Percentiles rank a stretch among this genome's conserved stretches.
These are phyloP conservation scores for Arxiozyma bovina DNA, from an alignment of 1,139 yeast genomes.

Conservation along the genomic window DNA sequence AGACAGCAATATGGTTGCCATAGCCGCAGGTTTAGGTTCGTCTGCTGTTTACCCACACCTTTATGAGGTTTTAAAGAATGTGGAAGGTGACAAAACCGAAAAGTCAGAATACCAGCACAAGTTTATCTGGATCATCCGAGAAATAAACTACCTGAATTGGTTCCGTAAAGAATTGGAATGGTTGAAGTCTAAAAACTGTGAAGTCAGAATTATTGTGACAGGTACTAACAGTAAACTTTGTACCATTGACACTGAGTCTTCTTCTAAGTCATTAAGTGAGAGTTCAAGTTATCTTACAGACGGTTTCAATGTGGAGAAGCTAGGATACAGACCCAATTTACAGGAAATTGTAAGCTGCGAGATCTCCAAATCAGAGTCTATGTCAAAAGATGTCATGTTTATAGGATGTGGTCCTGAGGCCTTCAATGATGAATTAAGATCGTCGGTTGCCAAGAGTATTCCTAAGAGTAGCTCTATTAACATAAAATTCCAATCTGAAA, in stretches of 20 bases:
- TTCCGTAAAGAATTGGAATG: slow-evolving; percentile 32
- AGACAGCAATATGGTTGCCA: slow-evolving; percentile 17
- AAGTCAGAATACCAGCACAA: slow-evolving; percentile 7
- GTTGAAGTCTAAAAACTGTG: slow-evolving; percentile 26
- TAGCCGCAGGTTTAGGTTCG: slow-evolving; percentile 26
- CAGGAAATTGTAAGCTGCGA: slow-evolving; percentile 32
- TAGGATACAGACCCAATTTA: slow-evolving; percentile 40
- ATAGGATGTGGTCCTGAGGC: slow-evolving; percentile 39
- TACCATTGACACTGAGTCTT: not conserved
- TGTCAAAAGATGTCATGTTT: slow-evolving; percentile 22
- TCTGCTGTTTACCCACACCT: slow-evolving; percentile 25
- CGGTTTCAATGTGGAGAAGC: slow-evolving; percentile 6
- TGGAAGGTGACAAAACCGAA: not conserved
- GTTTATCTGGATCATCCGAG: slow-evolving; percentile 22
- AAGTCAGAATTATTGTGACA: slow-evolving; percentile 12
- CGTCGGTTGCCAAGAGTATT: slow-evolving; percentile 25
- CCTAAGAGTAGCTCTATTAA: slow-evolving; percentile 26
- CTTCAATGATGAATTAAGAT: slow-evolving; percentile 36
- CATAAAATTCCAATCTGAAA: slow-evolving; percentile 38
- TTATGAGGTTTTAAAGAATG: slow-evolving; percentile 6
- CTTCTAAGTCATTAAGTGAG: not conserved
- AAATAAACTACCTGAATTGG: slow-evolving; percentile 32
- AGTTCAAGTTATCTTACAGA: not conserved
- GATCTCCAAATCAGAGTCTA: slow-evolving; percentile 19
- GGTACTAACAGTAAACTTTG: not conserved